Percentiles rank a stretch among this genome's conserved stretches.
These are phyloP conservation scores for Lichtheimia ornata DNA, from an alignment of 371 early-diverging fungal genomes.

Conservation along the genomic window DNA sequence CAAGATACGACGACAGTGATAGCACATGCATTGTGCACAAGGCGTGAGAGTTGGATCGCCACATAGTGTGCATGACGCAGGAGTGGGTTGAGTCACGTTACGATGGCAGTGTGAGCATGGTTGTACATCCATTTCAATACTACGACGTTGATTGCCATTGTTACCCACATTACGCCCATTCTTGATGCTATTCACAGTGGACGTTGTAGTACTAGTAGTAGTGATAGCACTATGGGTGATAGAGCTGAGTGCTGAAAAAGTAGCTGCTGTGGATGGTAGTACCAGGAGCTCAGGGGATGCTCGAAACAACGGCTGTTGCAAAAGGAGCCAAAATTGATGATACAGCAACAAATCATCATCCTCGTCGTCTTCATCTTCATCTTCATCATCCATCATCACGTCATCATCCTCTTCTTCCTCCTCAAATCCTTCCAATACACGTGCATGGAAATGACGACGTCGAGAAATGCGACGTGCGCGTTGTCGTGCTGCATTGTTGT, in stretches of 20 bases:
- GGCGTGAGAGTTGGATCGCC: slow-evolving; percentile 6
- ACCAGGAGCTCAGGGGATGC: slow-evolving; percentile 7
- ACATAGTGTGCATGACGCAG: slow-evolving; percentile 7
- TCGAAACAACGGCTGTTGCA: too few species aligned
- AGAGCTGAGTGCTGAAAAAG: slow-evolving; percentile 5
- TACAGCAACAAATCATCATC: slow-evolving; percentile 2
- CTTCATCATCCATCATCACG: slow-evolving; percentile 6
- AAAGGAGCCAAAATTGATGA: too few species aligned
- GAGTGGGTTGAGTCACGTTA: slow-evolving; percentile 6
- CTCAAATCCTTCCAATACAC: slow-evolving; percentile 4
- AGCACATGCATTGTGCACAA: slow-evolving; percentile 17
- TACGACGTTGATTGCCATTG: neutral
- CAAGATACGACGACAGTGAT: slow-evolving; percentile 6
- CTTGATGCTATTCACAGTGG: slow-evolving; percentile 1
- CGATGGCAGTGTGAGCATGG: slow-evolving; percentile 16
- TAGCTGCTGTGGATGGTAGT: slow-evolving; percentile 5
- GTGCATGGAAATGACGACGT: neutral
- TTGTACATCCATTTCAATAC: slow-evolving; percentile 4
- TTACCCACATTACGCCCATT: neutral
- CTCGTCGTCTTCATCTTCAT: neutral
- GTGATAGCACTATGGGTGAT: too few species aligned
- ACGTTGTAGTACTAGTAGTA: too few species aligned
- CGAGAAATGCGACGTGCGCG: neutral
- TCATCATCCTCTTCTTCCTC: slow-evolving; percentile 7
- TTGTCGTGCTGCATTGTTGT: neutral